Evolutionary conservation across 2,329 filamentous ascomycete species (phyloP), one percentile per base, ranked within the genome.

Genomic region (Didymella keratinophila): DNA sequence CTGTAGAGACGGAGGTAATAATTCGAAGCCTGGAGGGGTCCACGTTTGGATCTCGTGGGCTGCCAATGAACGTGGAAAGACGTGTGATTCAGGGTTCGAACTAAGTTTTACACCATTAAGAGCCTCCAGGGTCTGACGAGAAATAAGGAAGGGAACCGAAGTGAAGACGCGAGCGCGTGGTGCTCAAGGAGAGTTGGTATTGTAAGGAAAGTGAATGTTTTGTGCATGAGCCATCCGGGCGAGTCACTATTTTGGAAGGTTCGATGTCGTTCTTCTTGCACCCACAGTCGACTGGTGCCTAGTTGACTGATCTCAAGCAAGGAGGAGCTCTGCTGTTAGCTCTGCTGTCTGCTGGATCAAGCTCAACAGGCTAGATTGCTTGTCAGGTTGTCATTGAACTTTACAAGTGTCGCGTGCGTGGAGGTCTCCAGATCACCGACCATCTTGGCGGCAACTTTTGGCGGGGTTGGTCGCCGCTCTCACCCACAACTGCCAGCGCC

Each of bases 391-490:
- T 16, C 16, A 7, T 18, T 16, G 27, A 34, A n/a, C 32, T n/a
- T 36, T 9, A 7, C 10, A 18, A n/a, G 39, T 46, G 41, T 50
- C 56, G 56, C 50, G 46, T 58, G 56, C 28, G 20, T 44, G 27
- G 25, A 7, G n/a, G 9, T 27, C n/a, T 2, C 20, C 11, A 11
- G 20, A 12, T 21, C 18, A 21, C 11, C 37, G 20, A 21, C 8
- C 20, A 4, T 41, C 37, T 41, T 41, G 36, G 36, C 37, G 37
- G 37, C 37, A 41, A 21, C 36, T 39, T 39, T 39, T 39, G 36
- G 37, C 37, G 37, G 37, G 37, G 37, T 41, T 41, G 68, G 62
- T 68, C 67, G 61, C 69, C 64, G 60, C 57, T 20, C 56, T 58
- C 46, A 53, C 51, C 42, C 30, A 59, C 56, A 58, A 30, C 49